These are phyloP conservation scores for Bolboschoenoplectus hybrid DNA, from an alignment of 202 grass and related monocot species.

Conservation along the genomic window DNA sequence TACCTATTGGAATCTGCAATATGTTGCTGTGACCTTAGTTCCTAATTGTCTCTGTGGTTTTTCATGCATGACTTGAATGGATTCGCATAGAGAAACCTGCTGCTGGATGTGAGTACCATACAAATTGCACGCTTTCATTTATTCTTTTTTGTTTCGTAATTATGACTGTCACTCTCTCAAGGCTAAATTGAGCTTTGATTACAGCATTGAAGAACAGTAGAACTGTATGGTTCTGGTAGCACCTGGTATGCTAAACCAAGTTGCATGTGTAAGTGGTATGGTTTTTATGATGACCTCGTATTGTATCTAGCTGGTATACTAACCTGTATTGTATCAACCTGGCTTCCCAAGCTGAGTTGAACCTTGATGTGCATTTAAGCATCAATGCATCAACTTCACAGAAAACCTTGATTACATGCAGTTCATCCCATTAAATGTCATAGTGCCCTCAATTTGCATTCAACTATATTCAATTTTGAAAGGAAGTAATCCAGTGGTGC, in stretches of 20 bases:
- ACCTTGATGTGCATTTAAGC: neutral
- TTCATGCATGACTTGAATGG: conserved; percentile 40
- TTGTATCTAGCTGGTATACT: neutral
- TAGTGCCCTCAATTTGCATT: neutral
- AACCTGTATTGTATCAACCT: neutral
- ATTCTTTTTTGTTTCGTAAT: conserved; percentile 24
- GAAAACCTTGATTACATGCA: neutral
- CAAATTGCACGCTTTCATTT: conserved; percentile 28
- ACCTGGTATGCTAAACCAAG: neutral
- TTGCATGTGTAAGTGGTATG: neutral
- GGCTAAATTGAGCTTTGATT: conserved; percentile 7
- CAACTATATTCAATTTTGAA: conserved; percentile 7
- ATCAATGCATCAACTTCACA: neutral
- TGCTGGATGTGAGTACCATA: conserved; percentile 76
- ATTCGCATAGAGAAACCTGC: conserved; percentile 88
- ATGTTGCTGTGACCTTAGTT: conserved; percentile 10
- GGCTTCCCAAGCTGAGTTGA: neutral
- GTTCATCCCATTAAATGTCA: neutral
- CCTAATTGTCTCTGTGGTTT: conserved; percentile 7
- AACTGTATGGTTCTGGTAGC: neutral
- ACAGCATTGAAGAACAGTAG: neutral
- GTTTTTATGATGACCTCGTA: neutral
- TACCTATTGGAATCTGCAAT: conserved; percentile 6
- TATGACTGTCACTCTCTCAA: neutral
- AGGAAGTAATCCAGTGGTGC: neutral